phyloP scores from a whole-genome alignment of 495 filamentous ascomycete genomes.

The Aspergillus olivimuriae region DNA sequence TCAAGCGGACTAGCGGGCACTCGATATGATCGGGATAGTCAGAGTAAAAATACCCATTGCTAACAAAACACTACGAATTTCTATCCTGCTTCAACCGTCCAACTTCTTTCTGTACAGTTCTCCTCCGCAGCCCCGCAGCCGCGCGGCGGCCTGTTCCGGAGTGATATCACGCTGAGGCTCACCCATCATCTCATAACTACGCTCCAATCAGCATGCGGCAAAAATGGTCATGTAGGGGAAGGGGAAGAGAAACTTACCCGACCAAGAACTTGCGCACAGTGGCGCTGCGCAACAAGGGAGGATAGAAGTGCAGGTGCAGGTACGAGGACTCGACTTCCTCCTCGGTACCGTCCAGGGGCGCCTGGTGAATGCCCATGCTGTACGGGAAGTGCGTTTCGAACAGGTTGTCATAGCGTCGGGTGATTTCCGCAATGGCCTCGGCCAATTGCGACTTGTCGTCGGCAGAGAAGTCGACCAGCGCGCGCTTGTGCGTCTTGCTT shows the following conservation, averaged over 20 bases:
- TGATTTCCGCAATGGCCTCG: conserved; percentile 77
- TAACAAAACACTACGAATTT: conserved; percentile 13
- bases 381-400: conserved; percentile 97
- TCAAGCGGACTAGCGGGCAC: background rate
- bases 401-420: conserved; percentile 89
- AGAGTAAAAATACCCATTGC: conserved; percentile 28
- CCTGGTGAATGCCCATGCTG: conserved; percentile 90
- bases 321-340: conserved; percentile 83
- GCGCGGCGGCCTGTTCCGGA: conserved; percentile 85
- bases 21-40: background rate
- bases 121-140: conserved; percentile 67
- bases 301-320: conserved; percentile 97
- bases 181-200: conserved; percentile 84
- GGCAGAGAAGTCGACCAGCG: conserved; percentile 70
- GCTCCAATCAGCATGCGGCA: conserved; percentile 8
- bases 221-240: background rate
- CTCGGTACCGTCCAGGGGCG: conserved; percentile 75
- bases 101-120: conserved; percentile 75
- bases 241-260: conserved; percentile 43
- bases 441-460: conserved; percentile 66
- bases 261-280: conserved; percentile 95
- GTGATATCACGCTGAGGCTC: conserved; percentile 98
- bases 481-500: conserved; percentile 69
- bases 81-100: conserved; percentile 13
- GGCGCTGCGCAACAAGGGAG: conserved; percentile 84